A percentile compares a stretch with the other conserved stretches of the same genome.
Conservation (phyloP, 352 stramenopile genomes). For the Phytopythium sindhum region DNA sequence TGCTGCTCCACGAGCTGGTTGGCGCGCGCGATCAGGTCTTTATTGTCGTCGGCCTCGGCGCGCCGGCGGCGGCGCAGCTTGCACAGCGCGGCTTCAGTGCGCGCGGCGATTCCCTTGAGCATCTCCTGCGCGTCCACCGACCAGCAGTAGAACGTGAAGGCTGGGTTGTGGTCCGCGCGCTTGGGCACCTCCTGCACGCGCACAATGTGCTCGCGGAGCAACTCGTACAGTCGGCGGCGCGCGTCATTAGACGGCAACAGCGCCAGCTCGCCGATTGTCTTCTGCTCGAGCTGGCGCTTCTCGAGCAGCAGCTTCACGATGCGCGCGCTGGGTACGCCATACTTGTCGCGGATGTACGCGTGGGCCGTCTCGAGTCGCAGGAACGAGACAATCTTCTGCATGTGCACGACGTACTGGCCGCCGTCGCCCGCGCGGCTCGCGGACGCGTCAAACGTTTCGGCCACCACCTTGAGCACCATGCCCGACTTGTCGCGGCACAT, state of each 20-base stretch:
- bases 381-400: slow-evolving; percentile 86
- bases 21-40: slow-evolving; percentile 85
- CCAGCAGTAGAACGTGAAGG: slow-evolving; percentile 87
- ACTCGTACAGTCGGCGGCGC: slow-evolving; percentile 75
- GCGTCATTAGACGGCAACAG: slow-evolving; percentile 81
- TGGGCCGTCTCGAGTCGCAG: slow-evolving; percentile 75
- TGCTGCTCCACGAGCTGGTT: slow-evolving; percentile 84
- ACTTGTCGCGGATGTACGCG: slow-evolving; percentile 81
- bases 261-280: slow-evolving; percentile 80
- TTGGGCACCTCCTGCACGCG: slow-evolving; percentile 88
- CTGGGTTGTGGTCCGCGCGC: slow-evolving; percentile 85
- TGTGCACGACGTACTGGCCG: slow-evolving; percentile 87
- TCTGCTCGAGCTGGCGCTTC: slow-evolving; percentile 85
- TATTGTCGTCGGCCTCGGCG: slow-evolving; percentile 80
- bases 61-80: slow-evolving; percentile 68
- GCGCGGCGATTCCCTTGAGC: slow-evolving; percentile 57
- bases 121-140: slow-evolving; percentile 72
- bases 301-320: slow-evolving; percentile 85
- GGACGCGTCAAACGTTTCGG: slow-evolving; percentile 63
- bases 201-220: slow-evolving; percentile 71
- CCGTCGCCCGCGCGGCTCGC: slow-evolving; percentile 62
- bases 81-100: slow-evolving; percentile 67
- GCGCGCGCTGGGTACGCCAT: slow-evolving; percentile 71
- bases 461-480: slow-evolving; percentile 82
- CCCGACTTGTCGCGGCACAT: slow-evolving; percentile 89